Percentiles rank a stretch among this genome's conserved stretches.
These are phyloP conservation scores for Moelleriella libera DNA, from an alignment of 2,329 filamentous ascomycete genomes.

Conservation along the genomic window DNA sequence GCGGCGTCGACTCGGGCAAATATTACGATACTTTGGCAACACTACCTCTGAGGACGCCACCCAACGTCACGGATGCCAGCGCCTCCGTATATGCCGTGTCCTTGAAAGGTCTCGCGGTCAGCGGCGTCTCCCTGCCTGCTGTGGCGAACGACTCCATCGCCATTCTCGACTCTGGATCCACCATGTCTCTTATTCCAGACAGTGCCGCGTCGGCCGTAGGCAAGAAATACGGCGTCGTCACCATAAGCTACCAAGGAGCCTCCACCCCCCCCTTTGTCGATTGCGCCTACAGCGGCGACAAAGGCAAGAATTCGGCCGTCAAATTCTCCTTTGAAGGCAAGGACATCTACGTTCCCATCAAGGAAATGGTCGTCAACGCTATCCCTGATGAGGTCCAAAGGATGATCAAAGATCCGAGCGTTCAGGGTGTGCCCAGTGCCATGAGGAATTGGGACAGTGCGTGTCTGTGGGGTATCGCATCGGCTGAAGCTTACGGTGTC, in stretches of 20 bases:
- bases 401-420: conserved; percentile 18
- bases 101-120: conserved; percentile 23
- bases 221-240: conserved; percentile 36
- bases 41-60: conserved; percentile 30
- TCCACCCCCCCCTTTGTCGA: conserved; percentile 35
- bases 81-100: conserved; percentile 22
- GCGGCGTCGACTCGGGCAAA: conserved; percentile 63
- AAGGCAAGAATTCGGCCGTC: conserved; percentile 25
- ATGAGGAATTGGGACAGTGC: conserved; percentile 13
- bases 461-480: conserved; percentile 43
- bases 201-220: conserved; percentile 37
- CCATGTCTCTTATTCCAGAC: conserved; percentile 53
- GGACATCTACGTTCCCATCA: conserved; percentile 33
- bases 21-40: conserved; percentile 39
- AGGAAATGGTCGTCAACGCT: conserved; percentile 34
- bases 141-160: conserved; percentile 32
- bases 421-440: conserved; percentile 22
- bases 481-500: conserved; percentile 16
- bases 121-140: conserved; percentile 16
- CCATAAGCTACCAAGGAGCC: conserved; percentile 11
- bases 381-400: neutral
- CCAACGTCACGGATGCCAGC: conserved; percentile 24
- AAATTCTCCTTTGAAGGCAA: conserved; percentile 36
- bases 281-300: conserved; percentile 31
- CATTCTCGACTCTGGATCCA: conserved; percentile 62